Base-by-base conservation (phyloP, 148 eudicot species). In the Amaranthus cruentus region DNA sequence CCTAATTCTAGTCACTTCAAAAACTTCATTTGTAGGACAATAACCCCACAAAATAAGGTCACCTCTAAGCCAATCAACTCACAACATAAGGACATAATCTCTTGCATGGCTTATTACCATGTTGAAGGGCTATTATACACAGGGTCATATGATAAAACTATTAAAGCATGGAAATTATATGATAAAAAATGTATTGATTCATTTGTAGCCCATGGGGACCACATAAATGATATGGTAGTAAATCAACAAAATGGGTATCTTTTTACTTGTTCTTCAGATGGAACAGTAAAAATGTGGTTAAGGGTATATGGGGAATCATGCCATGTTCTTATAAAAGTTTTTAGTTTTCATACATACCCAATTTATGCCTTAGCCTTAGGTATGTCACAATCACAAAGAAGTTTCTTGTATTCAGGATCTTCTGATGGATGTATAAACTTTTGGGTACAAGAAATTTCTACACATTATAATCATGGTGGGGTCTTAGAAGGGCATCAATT, bases 71-170 rank as follows among this genome's bases (percentile, higher is more conserved):
- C 38, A 47, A 56, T 61, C 6, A 44, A 28, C 52, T 63, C 53
- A 52, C 82, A 80, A 18, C 95, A 89, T 70, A 83, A 74, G 68
- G 91, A 83, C 49, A 61, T 7, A 2, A 80, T 89, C 64, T 87
- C 95, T 12, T 89, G 95, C 87, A 87, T 86, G 83, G 95, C 89
- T 75, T 87, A 87, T 55, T 81, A 86, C 82, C 83, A 83, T 57
- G 76, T 77, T 42, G 91, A 88, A 42, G 84, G 83, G 65, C 67
- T 86, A 11, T n/a, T 89, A 21, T 89, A 89, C 56, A 89, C 89
- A 0, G 95, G 89, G 1, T 87, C 95, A 3, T 86, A 81, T 80
- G 95, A 89, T 47, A 77, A 65, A 62, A 87, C 89, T 0, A 82
- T 89, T 3, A 89, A 84, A 68, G 82, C 82, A 4, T 89, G 94